Conservation (phyloP, 1,284 basidiomycete species). For the Tilletia caries region DNA sequence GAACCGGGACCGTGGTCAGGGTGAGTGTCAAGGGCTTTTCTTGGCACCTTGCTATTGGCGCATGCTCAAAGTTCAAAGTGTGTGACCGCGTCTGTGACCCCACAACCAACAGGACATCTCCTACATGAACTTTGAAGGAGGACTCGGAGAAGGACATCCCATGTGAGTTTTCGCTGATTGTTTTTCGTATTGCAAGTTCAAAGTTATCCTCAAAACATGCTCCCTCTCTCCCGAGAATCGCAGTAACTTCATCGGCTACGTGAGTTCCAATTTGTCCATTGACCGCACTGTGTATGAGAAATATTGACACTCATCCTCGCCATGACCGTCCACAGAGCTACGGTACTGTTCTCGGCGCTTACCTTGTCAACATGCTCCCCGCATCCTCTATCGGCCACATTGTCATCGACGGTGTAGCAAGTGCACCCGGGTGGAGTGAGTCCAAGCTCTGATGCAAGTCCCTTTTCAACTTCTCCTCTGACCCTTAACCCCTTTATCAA, state of each 20-base stretch:
- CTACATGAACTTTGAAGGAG: conserved; percentile 53
- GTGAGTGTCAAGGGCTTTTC: conserved; percentile 27
- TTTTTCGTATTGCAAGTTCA: not conserved
- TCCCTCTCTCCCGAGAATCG: not conserved
- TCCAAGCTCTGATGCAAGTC: not conserved
- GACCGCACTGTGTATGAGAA: not conserved
- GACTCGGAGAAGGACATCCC: conserved; percentile 53
- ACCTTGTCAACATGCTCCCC: conserved; percentile 49
- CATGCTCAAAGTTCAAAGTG: too few species aligned
- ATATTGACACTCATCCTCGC: not conserved
- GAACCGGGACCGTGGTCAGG: conserved; percentile 57
- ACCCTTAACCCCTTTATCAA: too few species aligned
- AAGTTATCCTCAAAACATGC: too few species aligned
- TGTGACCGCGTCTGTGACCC: not conserved
- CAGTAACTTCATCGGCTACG: conserved; percentile 13
- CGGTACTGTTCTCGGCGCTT: conserved; percentile 42
- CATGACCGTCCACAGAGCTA: conserved; percentile 13
- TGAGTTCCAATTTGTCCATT: not conserved
- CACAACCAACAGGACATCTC: conserved; percentile 53
- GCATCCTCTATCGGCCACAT: conserved; percentile 30
- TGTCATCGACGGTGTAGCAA: conserved; percentile 23
- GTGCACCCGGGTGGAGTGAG: not conserved
- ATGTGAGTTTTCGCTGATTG: conserved; percentile 55
- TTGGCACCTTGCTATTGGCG: too few species aligned
- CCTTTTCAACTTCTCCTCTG: not conserved